Base-by-base conservation (phyloP, 495 filamentous ascomycete genomes). In the Hypoxylon intermedium region DNA sequence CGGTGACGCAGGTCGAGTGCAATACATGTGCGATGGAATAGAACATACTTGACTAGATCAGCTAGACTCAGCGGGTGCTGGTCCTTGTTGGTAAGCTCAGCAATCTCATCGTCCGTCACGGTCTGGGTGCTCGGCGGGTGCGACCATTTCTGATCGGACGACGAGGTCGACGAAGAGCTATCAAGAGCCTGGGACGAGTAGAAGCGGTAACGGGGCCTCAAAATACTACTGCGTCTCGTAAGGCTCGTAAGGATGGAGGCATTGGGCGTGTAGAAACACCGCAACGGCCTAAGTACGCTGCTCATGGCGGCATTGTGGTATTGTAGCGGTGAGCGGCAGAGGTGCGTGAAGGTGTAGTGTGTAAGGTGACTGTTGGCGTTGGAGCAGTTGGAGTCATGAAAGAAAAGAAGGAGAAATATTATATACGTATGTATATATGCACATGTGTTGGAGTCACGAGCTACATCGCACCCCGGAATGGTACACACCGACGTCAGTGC, bases 1-100 rank as follows among this genome's bases (percentile, higher is more conserved):
- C n/a, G n/a, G n/a, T n/a, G n/a, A n/a, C n/a, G n/a, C n/a, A n/a
- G n/a, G n/a, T n/a, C n/a, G n/a, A n/a, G n/a, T n/a, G n/a, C n/a
- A n/a, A n/a, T n/a, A n/a, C n/a, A n/a, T n/a, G n/a, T n/a, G n/a
- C n/a, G n/a, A n/a, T n/a, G n/a, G n/a, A n/a, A n/a, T n/a, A n/a
- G 7, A 26, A 63, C 76, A 59, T 77, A 96, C 91, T 87, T 93
- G 58, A 97, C 86, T 23, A 98, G 78, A 72, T 98, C 93, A 40
- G 89, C 87, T 13, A 98, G 80, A 16, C 89, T 93, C 69, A 98
- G 79, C 7, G 86, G 83, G 60, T 93, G 90, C 34, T 95, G 80
- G 23, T 88, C 87, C 70, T 87, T 87, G 30, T 86, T 85, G 34
- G 93, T 91, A 31, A 97, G 83, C 37, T 79, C 80, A 26, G 89